Conservation (phyloP, 257 asterid genomes). For the Lycium barbarum region DNA sequence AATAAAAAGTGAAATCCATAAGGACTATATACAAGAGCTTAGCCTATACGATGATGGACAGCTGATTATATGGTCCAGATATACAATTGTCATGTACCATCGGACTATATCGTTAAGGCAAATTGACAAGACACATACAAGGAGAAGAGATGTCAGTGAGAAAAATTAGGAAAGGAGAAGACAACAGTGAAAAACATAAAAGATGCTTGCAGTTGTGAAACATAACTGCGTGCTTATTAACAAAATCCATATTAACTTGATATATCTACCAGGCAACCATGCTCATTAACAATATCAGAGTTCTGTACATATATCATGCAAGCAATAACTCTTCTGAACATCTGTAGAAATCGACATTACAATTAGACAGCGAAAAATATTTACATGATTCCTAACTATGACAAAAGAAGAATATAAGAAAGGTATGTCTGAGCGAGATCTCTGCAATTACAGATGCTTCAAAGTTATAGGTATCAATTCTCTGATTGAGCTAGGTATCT, state of each 20-base stretch:
- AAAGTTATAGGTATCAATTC: conserved; percentile 8
- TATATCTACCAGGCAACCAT: conserved; percentile 3
- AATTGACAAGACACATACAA: conserved; percentile 7
- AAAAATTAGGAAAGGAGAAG: conserved; percentile 6
- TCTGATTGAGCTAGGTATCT: background rate
- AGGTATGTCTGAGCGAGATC: background rate
- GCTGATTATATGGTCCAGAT: background rate
- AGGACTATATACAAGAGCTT: conserved; percentile 17
- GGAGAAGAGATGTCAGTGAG: conserved; percentile 1
- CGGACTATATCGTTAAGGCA: background rate
- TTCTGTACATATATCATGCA: conserved; percentile 9
- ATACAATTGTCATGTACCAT: conserved; percentile 7
- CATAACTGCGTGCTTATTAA: background rate
- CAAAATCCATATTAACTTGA: background rate
- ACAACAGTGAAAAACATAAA: conserved; percentile 6
- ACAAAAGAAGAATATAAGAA: background rate
- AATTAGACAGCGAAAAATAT: background rate
- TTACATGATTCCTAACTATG: background rate
- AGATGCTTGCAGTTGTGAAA: conserved; percentile 21
- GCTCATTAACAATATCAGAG: background rate
- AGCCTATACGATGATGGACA: background rate
- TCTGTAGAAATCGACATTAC: background rate
- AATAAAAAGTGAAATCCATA: conserved; percentile 25
- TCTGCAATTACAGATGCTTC: conserved; percentile 20
- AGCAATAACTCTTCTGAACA: conserved; percentile 19